Evolutionary conservation across 2,329 filamentous ascomycete species (phyloP), one percentile per base, ranked within the genome.

Genomic region (Trichoderma arundinaceum): DNA sequence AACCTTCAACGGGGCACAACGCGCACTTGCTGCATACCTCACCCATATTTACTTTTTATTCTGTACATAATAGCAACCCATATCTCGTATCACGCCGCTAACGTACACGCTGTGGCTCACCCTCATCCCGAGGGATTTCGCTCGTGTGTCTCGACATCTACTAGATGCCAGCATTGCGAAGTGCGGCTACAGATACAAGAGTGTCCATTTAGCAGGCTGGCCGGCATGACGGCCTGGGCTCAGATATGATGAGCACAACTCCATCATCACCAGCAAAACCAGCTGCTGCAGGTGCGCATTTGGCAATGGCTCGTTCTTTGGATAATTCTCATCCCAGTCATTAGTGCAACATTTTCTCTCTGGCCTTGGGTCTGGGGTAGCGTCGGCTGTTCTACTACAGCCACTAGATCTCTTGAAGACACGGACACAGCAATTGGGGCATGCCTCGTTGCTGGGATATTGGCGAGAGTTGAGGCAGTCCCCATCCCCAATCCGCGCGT

Each of bases 331-430:
- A 67, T 65, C 13, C 39, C 13, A 38, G 22, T 53, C 22, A 46
- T 35, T 72, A 91, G 89, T 86, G 70, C 93, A 92, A 77, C 95
- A 98, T 80, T 96, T 98, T 77, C 79, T 90, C 71, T 94, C 94
- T 69, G 95, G 95, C 69, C 86, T 98, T 64, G 87, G 88, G 73
- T 97, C 94, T 7, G 95, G 95, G 72, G 85, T 96, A 58, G 86
- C 92, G 69, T 95, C 93, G 60, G 94, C 95, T 64, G 88, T 96
- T 67, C 88, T 98, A 64, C 86, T 99, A 15, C 95, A 99, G 78
- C 95, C 95, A 32, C 91, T 95, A 73, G 95, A 99, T 79, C 89
- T 99, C 4, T 88, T 99, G 76, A 99, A 99, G 79, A 99, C 95
- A 35, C 90, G 95, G 53, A 89, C 98, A 46, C 95, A 99, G 76